Evolutionary conservation across 129 eudicot species (phyloP), one percentile per base, ranked within the genome.

Genomic region (Pseudognaphalium luteoalbum): DNA sequence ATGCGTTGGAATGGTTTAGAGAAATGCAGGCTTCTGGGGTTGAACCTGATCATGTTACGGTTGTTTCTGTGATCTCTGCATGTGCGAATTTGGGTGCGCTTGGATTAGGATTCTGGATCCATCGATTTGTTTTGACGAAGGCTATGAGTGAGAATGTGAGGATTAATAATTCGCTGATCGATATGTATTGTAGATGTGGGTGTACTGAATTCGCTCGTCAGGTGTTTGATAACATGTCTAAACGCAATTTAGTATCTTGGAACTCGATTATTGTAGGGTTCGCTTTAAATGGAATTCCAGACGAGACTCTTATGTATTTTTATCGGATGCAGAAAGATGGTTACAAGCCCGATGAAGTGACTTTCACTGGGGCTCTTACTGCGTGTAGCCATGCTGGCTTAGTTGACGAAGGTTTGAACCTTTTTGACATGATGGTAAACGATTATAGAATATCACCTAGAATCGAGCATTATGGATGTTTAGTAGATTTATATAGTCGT

Each of bases 201-300:
- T 72, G 81, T 74, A 69, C 81, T 73, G 81, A 78, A 5, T 71
- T 64, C 12, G 93, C 93, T 2, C 69, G 66, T 65, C 81, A 81
- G 59, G 90, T 92, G 73, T 92, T 89, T 71, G 66, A 77, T 16
- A 33, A 21, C 16, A 84, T 89, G 83, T 58, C 19, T 1, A 35
- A 74, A 29, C 91, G 76, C 41, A 95, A 92, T 78, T 85, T 87
- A n/a, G 85, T 89, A 29, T 80, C 91, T 0, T 83, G 81, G 78
- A 92, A 89, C 81, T 95, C 89, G 20, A 84, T 89, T 87, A 92
- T 92, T 22, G 87, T 87, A 75, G 96, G 96, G 44, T 83, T 92
- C 7, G 93, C 96, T 47, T 44, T 84, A 57, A 92, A 92, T 63
- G 98, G 98, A 32, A 71, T 87, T 70, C 90, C 87, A 14, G 80